Percentiles rank a stretch among this genome's conserved stretches.
Evolutionary conservation across 1,284 basidiomycete genomes (phyloP).

Genomic region (Rhizoctonia solani): DNA sequence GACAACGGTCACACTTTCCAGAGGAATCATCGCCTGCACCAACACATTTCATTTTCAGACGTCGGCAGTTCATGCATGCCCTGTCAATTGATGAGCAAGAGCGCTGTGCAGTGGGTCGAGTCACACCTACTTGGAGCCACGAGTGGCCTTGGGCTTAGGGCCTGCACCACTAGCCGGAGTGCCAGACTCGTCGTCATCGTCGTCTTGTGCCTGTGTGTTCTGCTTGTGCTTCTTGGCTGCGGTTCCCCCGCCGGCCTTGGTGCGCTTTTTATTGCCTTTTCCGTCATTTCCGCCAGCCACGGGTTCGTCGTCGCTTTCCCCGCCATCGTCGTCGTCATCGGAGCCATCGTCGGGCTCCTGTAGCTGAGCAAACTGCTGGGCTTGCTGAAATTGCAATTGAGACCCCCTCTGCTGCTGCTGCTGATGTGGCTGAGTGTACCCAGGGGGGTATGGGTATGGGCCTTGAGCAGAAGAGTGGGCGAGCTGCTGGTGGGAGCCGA

Average conservation of each 20-base stretch:
- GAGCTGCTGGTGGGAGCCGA: constrained; percentile 3
- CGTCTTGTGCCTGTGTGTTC: constrained; percentile 60
- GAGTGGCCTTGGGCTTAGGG: constrained; percentile 78
- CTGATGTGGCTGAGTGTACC: constrained; percentile 22
- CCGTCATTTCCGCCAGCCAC: too few species aligned
- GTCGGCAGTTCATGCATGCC: constrained; percentile 91
- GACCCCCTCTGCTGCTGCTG: neutral
- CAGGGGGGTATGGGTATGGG: constrained; percentile 13
- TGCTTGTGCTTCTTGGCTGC: constrained; percentile 59
- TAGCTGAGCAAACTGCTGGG: neutral
- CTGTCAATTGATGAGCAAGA: constrained; percentile 50
- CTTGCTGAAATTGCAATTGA: neutral
- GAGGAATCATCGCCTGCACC: constrained; percentile 90
- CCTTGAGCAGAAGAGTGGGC: constrained; percentile 13
- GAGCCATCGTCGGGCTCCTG: constrained; percentile 9
- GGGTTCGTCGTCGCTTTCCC: constrained; percentile 17
- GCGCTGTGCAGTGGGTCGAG: constrained; percentile 4
- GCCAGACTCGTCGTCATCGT: constrained; percentile 42
- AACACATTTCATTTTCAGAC: constrained; percentile 98
- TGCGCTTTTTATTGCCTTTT: constrained; percentile 44
- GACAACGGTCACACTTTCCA: constrained; percentile 71
- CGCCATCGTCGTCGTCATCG: constrained; percentile 16
- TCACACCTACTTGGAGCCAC: constrained; percentile 75
- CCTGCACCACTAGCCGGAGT: constrained; percentile 58
- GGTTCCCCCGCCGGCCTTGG: constrained; percentile 51